phyloP scores from a whole-genome alignment of 768 basidiomycete genomes.

The Holtermanniella nyarrowii region DNA sequence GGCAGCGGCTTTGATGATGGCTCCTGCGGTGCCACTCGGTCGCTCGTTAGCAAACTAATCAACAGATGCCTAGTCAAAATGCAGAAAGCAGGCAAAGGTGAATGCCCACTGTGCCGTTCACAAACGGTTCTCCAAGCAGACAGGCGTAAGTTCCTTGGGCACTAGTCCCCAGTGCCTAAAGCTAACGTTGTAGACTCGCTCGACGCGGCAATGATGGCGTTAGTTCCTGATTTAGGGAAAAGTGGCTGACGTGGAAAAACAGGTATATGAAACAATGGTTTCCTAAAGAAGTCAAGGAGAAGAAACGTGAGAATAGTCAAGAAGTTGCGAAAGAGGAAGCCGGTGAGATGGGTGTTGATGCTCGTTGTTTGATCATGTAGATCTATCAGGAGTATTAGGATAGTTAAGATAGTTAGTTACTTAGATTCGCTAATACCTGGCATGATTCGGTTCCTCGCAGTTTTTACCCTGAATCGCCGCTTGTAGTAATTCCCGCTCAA shows the following conservation, averaged over 20 bases:
- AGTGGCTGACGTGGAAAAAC: slow-evolving; percentile 23
- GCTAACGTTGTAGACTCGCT: slow-evolving; percentile 21
- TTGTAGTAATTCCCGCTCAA: too few relatives aligned
- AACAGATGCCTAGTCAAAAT: slow-evolving; percentile 67
- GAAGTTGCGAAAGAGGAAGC: slow-evolving; percentile 65
- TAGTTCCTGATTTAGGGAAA: slow-evolving; percentile 8
- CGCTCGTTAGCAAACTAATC: neutral
- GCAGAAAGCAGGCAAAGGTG: slow-evolving; percentile 63
- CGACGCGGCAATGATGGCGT: slow-evolving; percentile 38
- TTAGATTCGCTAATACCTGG: too few relatives aligned
- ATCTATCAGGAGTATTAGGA: too few relatives aligned
- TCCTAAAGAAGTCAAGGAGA: slow-evolving; percentile 65
- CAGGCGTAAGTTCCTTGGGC: slow-evolving; percentile 49
- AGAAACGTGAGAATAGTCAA: slow-evolving; percentile 61
- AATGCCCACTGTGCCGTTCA: slow-evolving; percentile 78
- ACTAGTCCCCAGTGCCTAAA: neutral
- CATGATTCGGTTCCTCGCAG: too few relatives aligned
- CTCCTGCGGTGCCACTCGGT: neutral
- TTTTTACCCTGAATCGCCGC: too few relatives aligned
- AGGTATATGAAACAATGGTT: slow-evolving; percentile 93
- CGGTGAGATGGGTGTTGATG: slow-evolving; percentile 51
- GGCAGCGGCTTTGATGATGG: neutral
- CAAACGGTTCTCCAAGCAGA: slow-evolving; percentile 67
- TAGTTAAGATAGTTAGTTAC: too few relatives aligned
- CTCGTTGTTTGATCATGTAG: neutral